Conservation (phyloP, 495 filamentous ascomycete species). For the Daldinia decipiens region DNA sequence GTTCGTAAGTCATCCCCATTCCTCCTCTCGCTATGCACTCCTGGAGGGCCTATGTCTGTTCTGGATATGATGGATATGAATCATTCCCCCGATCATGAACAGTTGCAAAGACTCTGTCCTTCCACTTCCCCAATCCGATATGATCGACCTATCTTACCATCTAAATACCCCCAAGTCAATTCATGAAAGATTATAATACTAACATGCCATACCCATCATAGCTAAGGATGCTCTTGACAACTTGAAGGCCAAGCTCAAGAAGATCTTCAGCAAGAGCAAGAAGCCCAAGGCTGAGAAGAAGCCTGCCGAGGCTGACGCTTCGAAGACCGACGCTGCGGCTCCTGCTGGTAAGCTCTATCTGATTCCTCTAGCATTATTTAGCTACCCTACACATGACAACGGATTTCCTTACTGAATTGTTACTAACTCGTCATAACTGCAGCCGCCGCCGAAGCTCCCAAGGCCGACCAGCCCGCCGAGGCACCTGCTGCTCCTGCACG, state of each 20-base stretch:
- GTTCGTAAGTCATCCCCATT: slow-evolving; percentile 39
- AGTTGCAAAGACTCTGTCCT: slow-evolving; percentile 4
- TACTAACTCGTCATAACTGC: slow-evolving; percentile 18
- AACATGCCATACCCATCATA: slow-evolving; percentile 35
- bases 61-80: neutral
- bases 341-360: slow-evolving; percentile 24
- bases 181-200: slow-evolving; percentile 28
- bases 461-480: slow-evolving; percentile 39
- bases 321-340: slow-evolving; percentile 39
- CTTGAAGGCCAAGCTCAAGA: slow-evolving; percentile 65
- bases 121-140: neutral
- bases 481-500: slow-evolving; percentile 26
- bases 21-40: neutral
- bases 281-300: slow-evolving; percentile 40
- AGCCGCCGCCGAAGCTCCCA: slow-evolving; percentile 56
- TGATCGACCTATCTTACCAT: neutral
- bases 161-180: slow-evolving; percentile 6
- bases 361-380: neutral
- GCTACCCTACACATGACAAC: neutral
- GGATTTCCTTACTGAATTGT: neutral
- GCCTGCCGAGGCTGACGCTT: slow-evolving; percentile 39
- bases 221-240: slow-evolving; percentile 49
- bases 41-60: neutral
- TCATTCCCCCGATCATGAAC: neutral
- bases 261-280: slow-evolving; percentile 59